Evolutionary conservation across 179 eudicot species (phyloP).

Genomic region (Patellifolia procumbens): DNA sequence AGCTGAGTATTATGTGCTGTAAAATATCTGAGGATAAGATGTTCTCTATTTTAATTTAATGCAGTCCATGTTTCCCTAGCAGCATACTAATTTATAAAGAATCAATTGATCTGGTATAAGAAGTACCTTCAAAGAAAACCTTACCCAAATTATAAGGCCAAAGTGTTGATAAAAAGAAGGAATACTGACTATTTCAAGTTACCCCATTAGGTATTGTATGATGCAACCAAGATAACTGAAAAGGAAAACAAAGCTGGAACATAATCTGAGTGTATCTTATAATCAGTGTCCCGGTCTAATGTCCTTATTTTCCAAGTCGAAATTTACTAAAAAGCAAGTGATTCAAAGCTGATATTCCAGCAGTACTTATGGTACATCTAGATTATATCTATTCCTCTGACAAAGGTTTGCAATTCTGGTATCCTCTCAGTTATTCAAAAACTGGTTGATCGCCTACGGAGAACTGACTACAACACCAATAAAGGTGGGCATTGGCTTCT

Average conservation of each 20-base stretch:
- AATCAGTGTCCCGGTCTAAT: background rate
- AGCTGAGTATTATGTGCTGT: too few species aligned
- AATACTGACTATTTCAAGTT: conserved; percentile 5
- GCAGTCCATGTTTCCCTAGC: background rate
- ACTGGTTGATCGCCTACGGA: background rate
- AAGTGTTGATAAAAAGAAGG: background rate
- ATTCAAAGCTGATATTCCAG: conserved; percentile 7
- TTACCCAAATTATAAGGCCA: background rate
- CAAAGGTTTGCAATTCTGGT: background rate
- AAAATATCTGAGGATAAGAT: too few species aligned
- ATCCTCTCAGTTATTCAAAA: background rate
- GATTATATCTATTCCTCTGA: conserved; percentile 7
- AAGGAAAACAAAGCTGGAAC: background rate
- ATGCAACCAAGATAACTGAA: background rate
- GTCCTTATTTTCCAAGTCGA: background rate
- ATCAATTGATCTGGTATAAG: background rate
- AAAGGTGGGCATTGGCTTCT: too few species aligned
- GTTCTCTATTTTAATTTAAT: too few species aligned
- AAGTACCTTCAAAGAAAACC: background rate
- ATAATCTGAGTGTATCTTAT: background rate
- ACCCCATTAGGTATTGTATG: conserved; percentile 10
- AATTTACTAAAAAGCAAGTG: background rate
- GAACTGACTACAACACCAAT: too few species aligned
- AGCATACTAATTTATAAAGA: background rate
- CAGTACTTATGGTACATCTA: conserved; percentile 13